Percentiles rank a stretch among this genome's conserved stretches.
Evolutionary conservation across 208 protist species (phyloP).

Genomic region (Plasmodiophora brassicae): DNA sequence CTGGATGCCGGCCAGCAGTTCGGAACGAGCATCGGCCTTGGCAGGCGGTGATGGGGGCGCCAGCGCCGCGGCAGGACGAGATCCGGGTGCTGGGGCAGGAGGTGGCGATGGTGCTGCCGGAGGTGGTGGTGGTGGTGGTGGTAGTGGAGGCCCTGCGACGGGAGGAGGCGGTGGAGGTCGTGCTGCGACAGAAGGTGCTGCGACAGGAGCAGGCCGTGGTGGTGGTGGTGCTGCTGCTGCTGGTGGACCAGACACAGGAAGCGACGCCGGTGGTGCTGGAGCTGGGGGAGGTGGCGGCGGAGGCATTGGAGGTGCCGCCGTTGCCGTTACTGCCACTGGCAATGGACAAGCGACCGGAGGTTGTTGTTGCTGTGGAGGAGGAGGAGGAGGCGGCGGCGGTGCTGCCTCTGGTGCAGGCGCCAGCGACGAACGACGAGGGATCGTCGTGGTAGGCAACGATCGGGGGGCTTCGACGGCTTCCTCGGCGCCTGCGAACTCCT

Average conservation of each 20-base stretch:
- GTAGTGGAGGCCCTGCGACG: background rate
- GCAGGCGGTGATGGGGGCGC: background rate
- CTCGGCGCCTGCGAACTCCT: constrained; percentile 15
- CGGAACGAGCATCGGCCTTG: background rate
- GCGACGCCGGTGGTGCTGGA: background rate
- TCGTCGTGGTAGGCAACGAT: background rate
- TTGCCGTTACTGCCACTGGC: background rate
- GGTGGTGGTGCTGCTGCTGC: background rate
- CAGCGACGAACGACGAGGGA: background rate
- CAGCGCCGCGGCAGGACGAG: background rate
- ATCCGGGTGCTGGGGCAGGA: background rate
- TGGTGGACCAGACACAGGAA: background rate
- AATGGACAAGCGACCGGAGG: background rate
- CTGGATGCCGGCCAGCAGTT: background rate
- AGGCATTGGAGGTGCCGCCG: background rate
- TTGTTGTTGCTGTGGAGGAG: background rate
- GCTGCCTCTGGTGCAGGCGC: background rate
- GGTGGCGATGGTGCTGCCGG: background rate
- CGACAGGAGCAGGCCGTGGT: background rate
- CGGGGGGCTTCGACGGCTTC: background rate
- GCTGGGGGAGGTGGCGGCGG: background rate
- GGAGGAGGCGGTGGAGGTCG: background rate
- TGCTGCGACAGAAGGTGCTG: background rate
- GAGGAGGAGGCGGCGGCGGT: background rate
- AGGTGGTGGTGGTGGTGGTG: background rate